phyloP scores from a whole-genome alignment of 2,329 filamentous ascomycete species.

The Trichoderma guizhouense region DNA sequence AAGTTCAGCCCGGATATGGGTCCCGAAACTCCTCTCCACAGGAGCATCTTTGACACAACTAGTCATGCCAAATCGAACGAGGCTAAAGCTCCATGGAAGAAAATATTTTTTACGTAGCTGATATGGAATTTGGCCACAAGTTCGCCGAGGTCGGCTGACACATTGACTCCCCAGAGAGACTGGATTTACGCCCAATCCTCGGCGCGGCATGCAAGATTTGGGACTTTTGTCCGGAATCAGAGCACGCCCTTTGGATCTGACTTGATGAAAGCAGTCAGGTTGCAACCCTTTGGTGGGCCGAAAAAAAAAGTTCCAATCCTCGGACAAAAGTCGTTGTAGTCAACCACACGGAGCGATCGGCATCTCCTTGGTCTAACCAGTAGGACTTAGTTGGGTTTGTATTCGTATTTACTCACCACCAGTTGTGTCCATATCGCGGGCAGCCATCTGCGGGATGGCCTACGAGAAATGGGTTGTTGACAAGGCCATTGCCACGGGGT shows the following conservation, averaged over 20 bases:
- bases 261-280: background rate
- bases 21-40: background rate
- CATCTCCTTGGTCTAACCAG: background rate
- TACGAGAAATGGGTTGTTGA: background rate
- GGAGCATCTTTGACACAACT: background rate
- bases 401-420: background rate
- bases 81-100: background rate
- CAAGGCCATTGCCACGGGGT: background rate
- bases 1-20: background rate
- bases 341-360: background rate
- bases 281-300: background rate
- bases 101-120: background rate
- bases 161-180: background rate
- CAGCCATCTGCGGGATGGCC: background rate
- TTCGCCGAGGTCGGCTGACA: background rate
- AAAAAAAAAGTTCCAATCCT: background rate
- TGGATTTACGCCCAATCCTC: background rate
- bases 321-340: background rate
- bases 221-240: background rate
- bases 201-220: background rate
- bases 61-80: background rate
- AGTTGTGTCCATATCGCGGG: background rate
- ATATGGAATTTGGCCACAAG: constrained; percentile 4
- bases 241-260: background rate
- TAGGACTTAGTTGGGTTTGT: background rate